Evolutionary conservation across 2,329 filamentous ascomycete genomes (phyloP).

Genomic region (Harringtonia aguacate): DNA sequence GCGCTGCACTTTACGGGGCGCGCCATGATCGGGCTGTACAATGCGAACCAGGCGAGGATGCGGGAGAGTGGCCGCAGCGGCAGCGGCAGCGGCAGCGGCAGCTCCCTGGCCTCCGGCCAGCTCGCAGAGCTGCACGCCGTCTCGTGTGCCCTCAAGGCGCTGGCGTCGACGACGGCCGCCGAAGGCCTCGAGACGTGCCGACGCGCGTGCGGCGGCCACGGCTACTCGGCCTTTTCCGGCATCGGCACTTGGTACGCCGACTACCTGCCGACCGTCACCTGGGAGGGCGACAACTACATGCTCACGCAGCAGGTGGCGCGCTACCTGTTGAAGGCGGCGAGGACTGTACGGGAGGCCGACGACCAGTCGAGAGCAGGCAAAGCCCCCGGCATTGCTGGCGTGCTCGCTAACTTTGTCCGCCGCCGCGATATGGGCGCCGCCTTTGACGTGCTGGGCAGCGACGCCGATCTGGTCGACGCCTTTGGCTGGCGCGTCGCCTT

Average conservation of each 20-base stretch:
- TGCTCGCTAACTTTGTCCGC: conserved; percentile 53
- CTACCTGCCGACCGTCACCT: conserved; percentile 59
- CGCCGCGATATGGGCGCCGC: conserved; percentile 61
- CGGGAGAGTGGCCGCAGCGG: conserved; percentile 41
- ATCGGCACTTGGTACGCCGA: conserved; percentile 67
- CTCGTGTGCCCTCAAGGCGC: conserved; percentile 65
- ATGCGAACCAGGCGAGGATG: conserved; percentile 63
- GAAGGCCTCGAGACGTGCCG: conserved; percentile 68
- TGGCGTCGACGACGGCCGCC: conserved; percentile 59
- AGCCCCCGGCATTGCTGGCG: conserved; percentile 55
- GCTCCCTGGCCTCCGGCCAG: too few relatives aligned
- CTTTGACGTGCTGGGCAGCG: conserved; percentile 55
- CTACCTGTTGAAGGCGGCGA: conserved; percentile 66
- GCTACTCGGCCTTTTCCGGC: conserved; percentile 65
- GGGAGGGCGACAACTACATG: conserved; percentile 79
- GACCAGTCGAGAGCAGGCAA: too few relatives aligned
- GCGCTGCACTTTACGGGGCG: conserved; percentile 72
- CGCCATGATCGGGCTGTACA: conserved; percentile 63
- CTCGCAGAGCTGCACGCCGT: conserved; percentile 68
- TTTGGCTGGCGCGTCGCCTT: conserved; percentile 68
- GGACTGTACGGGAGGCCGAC: conserved; percentile 55
- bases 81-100: conserved; percentile 16
- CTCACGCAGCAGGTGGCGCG: conserved; percentile 68
- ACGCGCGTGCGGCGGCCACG: conserved; percentile 66
- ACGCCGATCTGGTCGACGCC: conserved; percentile 60